phyloP scores from a whole-genome alignment of 306 rosid genomes.

The Delonix regia region DNA sequence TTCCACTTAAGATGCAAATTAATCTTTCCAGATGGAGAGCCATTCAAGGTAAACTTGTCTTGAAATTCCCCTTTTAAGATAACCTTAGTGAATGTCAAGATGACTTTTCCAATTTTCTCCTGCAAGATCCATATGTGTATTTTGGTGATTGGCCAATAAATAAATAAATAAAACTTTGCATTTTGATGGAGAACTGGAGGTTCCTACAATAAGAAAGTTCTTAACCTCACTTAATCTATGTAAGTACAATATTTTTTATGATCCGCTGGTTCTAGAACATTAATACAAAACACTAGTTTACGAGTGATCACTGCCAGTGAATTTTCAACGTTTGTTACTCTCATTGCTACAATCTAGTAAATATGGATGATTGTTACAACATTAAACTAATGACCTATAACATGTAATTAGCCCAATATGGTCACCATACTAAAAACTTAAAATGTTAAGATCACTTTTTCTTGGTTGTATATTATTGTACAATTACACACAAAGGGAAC shows the following conservation, averaged over 20 bases:
- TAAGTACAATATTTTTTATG: no score
- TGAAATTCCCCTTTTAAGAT: constrained; percentile 74
- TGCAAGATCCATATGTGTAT: constrained; percentile 42
- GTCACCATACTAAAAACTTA: background rate
- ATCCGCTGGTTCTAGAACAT: background rate
- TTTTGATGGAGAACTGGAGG: no score
- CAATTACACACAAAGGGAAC: background rate
- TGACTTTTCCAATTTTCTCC: constrained; percentile 79
- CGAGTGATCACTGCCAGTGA: background rate
- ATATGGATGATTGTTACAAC: background rate
- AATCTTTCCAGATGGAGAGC: constrained; percentile 75
- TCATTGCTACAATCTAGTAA: background rate
- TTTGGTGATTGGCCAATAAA: no score
- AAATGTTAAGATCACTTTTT: background rate
- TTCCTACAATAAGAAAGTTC: no score
- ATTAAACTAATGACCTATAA: no score
- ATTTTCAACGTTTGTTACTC: background rate
- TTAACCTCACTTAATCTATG: no score
- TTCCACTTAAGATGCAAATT: constrained; percentile 69
- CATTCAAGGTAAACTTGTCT: constrained; percentile 55
- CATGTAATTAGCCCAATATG: no score
- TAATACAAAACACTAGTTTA: background rate
- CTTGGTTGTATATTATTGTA: background rate
- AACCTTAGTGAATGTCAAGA: constrained; percentile 80
- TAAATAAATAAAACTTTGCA: no score